Conservation (phyloP, 2,329 filamentous ascomycete species). For the Fonsecaea monophora region DNA sequence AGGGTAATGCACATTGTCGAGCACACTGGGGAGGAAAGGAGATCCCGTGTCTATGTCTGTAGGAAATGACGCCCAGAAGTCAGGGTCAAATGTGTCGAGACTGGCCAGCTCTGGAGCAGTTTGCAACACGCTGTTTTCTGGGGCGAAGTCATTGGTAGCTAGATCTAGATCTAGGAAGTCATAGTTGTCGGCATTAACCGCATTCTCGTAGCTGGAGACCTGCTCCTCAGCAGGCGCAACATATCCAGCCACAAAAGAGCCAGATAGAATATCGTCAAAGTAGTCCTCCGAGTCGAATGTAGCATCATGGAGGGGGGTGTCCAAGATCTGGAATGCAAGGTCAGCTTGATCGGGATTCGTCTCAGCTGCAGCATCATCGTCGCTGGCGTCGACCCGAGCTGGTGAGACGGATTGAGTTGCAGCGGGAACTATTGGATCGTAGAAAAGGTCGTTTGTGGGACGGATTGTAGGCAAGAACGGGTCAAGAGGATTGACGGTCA, state of each 20-base stretch:
- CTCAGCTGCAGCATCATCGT: background rate
- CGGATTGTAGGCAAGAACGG: conserved; percentile 5
- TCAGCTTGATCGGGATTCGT: background rate
- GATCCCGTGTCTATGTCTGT: background rate
- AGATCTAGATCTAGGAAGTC: background rate
- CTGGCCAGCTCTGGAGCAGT: background rate
- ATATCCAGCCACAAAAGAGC: background rate
- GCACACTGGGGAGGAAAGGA: background rate
- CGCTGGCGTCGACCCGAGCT: background rate
- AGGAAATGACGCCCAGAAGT: background rate
- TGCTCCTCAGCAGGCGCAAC: background rate
- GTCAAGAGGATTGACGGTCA: conserved; percentile 17
- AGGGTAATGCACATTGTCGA: background rate
- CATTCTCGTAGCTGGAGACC: background rate
- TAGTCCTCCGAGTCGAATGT: background rate
- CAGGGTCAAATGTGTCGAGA: background rate
- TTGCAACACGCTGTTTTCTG: background rate
- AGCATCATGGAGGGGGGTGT: background rate
- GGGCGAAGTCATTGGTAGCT: background rate
- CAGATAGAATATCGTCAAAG: background rate
- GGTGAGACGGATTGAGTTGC: background rate
- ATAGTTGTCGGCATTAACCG: background rate
- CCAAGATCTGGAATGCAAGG: background rate
- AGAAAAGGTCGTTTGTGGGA: background rate
- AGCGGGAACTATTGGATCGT: background rate